A percentile compares a stretch with the other conserved stretches of the same genome.
These are phyloP conservation scores for Rickenella mellea DNA, from an alignment of 768 basidiomycete genomes.

Conservation along the genomic window DNA sequence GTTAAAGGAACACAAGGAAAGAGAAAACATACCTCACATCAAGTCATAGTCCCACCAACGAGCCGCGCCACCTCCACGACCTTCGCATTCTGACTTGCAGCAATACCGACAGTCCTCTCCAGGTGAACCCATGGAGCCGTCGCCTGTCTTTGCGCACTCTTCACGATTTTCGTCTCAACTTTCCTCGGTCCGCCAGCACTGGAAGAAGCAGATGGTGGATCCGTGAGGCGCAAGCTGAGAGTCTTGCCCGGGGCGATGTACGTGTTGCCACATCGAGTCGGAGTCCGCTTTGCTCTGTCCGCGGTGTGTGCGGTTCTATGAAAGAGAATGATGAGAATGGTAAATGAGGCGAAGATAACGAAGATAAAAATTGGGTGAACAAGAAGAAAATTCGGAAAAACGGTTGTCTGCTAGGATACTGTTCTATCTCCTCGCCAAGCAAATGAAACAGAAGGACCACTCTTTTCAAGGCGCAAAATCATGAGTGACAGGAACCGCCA, in stretches of 20 bases:
- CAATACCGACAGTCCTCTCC: constrained; percentile 45
- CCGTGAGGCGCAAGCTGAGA: constrained; percentile 47
- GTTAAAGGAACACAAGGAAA: not conserved
- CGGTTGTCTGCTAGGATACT: too few relatives aligned
- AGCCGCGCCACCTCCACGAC: constrained; percentile 70
- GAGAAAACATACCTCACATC: constrained; percentile 49
- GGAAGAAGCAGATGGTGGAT: constrained; percentile 20
- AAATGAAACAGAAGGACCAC: too few relatives aligned
- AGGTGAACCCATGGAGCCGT: constrained; percentile 18
- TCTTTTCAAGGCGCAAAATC: too few relatives aligned
- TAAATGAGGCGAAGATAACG: not conserved
- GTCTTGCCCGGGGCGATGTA: constrained; percentile 38
- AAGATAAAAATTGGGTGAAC: not conserved
- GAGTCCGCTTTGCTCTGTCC: constrained; percentile 54
- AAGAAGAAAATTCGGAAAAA: too few relatives aligned
- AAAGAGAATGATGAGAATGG: too few relatives aligned
- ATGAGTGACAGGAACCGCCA: too few relatives aligned
- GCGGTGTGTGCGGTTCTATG: too few relatives aligned
- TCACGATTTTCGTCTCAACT: constrained; percentile 45
- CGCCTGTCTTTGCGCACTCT: constrained; percentile 59
- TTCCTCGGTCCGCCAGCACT: too few relatives aligned
- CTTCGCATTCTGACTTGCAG: constrained; percentile 46
- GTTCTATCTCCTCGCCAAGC: too few relatives aligned
- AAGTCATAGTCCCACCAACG: constrained; percentile 62
- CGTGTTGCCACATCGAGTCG: constrained; percentile 59